Percentiles rank a stretch among this genome's conserved stretches.
phyloP scores from a whole-genome alignment of 805 yeast species.

The Saturnispora ahearnii region DNA sequence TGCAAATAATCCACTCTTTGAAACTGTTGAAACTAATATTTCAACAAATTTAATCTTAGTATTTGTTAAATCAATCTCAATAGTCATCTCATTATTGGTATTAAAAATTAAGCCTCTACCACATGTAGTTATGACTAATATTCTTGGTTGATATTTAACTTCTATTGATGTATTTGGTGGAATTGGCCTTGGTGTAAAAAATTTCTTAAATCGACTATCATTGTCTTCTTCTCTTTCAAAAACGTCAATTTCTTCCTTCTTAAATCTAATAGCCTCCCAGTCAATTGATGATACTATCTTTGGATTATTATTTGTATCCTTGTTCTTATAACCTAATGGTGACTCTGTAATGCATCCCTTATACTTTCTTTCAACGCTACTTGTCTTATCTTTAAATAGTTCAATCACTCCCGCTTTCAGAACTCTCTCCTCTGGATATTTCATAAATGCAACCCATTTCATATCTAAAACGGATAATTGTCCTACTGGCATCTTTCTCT shows the following conservation, averaged over 20 bases:
- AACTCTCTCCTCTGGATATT: constrained; percentile 51
- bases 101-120: constrained; percentile 55
- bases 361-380: constrained; percentile 45
- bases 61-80: constrained; percentile 47
- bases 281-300: constrained; percentile 13
- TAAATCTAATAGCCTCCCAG: constrained; percentile 24
- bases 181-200: constrained; percentile 19
- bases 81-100: constrained; percentile 37
- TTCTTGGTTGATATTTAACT: constrained; percentile 33
- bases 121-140: constrained; percentile 48
- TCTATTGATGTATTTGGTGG: constrained; percentile 9
- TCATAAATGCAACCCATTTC: constrained; percentile 49
- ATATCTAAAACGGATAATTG: constrained; percentile 46
- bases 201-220: constrained; percentile 21
- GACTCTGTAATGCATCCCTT: constrained; percentile 51
- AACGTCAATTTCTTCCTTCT: constrained; percentile 13
- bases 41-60: constrained; percentile 52
- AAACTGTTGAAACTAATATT: constrained; percentile 33
- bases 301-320: constrained; percentile 21
- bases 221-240: constrained; percentile 16
- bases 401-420: constrained; percentile 47
- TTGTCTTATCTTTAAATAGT: constrained; percentile 37
- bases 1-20: constrained; percentile 43
- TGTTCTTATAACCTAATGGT: constrained; percentile 42
- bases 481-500: constrained; percentile 27